These are phyloP conservation scores for Melaleuca alternifolia DNA, from an alignment of 345 rosid species.

Conservation along the genomic window DNA sequence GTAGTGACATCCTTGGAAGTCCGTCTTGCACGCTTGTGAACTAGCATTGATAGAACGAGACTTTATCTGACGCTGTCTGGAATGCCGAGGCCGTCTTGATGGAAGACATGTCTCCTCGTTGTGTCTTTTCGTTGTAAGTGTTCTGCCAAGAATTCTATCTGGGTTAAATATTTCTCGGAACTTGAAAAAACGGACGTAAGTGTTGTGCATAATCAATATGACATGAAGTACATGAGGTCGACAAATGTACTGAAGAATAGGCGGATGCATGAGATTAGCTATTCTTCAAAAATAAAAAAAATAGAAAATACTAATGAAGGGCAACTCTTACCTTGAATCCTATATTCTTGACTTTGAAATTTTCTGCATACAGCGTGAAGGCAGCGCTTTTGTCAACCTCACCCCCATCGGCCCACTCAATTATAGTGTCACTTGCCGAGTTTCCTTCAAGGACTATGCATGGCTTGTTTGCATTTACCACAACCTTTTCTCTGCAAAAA, in stretches of 20 bases:
- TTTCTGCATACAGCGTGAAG: neutral
- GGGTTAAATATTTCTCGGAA: neutral
- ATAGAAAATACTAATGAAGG: neutral
- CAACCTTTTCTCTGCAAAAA: neutral
- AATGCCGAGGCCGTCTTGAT: neutral
- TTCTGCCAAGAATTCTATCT: neutral
- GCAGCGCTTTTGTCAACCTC: neutral
- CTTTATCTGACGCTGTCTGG: neutral
- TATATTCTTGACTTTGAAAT: neutral
- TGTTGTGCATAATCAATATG: neutral
- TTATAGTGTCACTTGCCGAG: neutral
- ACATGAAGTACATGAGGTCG: neutral
- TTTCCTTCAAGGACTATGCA: neutral
- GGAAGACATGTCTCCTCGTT: neutral
- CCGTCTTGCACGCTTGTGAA: slow-evolving; percentile 3
- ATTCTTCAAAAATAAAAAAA: neutral
- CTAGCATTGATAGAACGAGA: neutral
- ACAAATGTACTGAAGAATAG: neutral
- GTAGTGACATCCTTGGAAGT: neutral
- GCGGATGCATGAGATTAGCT: neutral
- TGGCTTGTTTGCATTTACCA: neutral
- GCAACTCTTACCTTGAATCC: neutral
- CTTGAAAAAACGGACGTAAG: neutral
- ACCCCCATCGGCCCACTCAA: neutral
- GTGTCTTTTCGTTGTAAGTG: neutral